Conservation (phyloP, 1,139 yeast species). For the Sugiyamaella paludigena region DNA sequence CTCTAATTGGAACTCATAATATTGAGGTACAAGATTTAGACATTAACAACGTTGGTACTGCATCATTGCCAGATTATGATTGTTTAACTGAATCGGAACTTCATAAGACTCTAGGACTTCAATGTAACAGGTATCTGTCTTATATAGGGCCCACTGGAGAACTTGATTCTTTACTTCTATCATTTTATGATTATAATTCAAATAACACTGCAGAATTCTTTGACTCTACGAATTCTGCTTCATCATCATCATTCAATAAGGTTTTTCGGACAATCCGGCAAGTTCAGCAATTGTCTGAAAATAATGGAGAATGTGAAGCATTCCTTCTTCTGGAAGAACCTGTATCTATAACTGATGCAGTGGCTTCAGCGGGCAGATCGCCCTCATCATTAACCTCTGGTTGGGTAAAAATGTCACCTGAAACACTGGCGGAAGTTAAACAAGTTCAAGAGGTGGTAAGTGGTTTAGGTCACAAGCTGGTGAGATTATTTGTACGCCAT, state of each 20-base stretch:
- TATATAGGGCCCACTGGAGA: constrained; percentile 30
- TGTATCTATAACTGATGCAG: background rate
- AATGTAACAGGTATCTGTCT: constrained; percentile 30
- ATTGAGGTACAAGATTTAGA: constrained; percentile 10
- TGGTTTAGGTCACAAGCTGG: constrained; percentile 23
- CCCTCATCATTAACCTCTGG: constrained; percentile 20
- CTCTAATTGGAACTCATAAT: constrained; percentile 1
- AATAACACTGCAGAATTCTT: constrained; percentile 23
- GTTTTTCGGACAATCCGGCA: constrained; percentile 14
- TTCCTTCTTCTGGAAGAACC: constrained; percentile 27
- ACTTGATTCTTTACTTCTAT: constrained; percentile 28
- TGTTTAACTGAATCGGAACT: constrained; percentile 28
- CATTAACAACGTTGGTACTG: too few relatives aligned
- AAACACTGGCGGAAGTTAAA: constrained; percentile 23
- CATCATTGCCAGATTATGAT: constrained; percentile 30
- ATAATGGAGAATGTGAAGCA: constrained; percentile 19
- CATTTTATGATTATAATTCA: constrained; percentile 26
- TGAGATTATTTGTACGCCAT: constrained; percentile 24
- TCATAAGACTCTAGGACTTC: constrained; percentile 31
- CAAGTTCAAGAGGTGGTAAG: constrained; percentile 27
- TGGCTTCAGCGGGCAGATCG: constrained; percentile 14
- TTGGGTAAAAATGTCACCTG: constrained; percentile 23
- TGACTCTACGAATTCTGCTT: too few relatives aligned
- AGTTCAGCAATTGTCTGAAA: constrained; percentile 1
- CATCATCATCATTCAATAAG: constrained; percentile 8